A percentile compares a stretch with the other conserved stretches of the same genome.
Evolutionary conservation across 495 filamentous ascomycete genomes (phyloP).

Genomic region (Penicillium cataractarum): DNA sequence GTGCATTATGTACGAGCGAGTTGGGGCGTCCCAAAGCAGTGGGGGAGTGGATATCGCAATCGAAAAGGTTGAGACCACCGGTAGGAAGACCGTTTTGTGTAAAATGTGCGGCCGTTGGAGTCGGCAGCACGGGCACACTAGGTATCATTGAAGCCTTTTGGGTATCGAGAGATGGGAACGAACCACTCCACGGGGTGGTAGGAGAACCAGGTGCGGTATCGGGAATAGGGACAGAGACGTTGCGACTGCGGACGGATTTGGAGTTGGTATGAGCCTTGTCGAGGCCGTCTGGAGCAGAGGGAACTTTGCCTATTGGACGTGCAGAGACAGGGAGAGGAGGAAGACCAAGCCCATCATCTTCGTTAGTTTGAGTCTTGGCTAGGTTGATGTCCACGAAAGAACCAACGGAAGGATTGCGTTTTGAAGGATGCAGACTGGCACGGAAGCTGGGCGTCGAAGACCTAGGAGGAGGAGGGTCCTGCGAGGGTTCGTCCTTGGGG

Average conservation of each 20-base stretch:
- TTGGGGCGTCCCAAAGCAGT: conserved; percentile 69
- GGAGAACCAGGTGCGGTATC: conserved; percentile 71
- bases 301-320: conserved; percentile 52
- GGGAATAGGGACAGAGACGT: conserved; percentile 73
- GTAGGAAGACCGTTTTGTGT: conserved; percentile 56
- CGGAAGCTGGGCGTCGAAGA: conserved; percentile 28
- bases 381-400: conserved; percentile 41
- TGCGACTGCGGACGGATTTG: conserved; percentile 69
- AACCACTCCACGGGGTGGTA: conserved; percentile 70
- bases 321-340: conserved; percentile 47
- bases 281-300: conserved; percentile 58
- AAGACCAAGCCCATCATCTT: conserved; percentile 43
- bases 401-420: conserved; percentile 38
- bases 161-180: conserved; percentile 60
- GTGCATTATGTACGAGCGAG: conserved; percentile 57
- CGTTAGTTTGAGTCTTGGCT: conserved; percentile 45
- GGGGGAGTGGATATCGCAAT: conserved; percentile 79
- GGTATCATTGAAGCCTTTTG: conserved; percentile 49
- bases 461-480: conserved; percentile 28
- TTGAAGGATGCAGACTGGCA: conserved; percentile 28
- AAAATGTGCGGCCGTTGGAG: conserved; percentile 64
- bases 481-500: conserved; percentile 34
- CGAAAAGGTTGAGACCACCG: conserved; percentile 80
- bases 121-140: conserved; percentile 67
- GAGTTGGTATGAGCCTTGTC: conserved; percentile 81